Evolutionary conservation across 352 stramenopile genomes (phyloP), one percentile per base, ranked within the genome.

Genomic region (Phytophthora uliginosa): DNA sequence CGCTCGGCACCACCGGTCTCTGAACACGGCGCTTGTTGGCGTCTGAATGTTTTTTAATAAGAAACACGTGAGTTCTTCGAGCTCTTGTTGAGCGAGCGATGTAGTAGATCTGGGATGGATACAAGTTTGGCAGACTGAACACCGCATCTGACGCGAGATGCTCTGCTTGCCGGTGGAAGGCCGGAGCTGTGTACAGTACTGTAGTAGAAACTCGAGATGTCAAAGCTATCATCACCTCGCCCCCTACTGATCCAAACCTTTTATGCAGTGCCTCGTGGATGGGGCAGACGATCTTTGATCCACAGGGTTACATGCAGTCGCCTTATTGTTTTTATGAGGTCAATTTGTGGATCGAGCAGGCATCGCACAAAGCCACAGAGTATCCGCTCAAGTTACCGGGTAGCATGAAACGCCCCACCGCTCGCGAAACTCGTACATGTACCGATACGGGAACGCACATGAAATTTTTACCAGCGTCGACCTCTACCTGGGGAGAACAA

Each of bases 1-100:
- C 50, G 40, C 34, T 8, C 28, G 38, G 58, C 59, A 73, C 66
- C 58, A 68, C 66, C 52, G 26, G 66, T 73, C 59, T 73, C 52
- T 73, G 58, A 28, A 67, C 36, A 67, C 57, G 22, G 9, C 17
- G 10, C 7, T 54, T 34, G n/a, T 73, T 73, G 63, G 63, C 26
- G 38, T 58, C 42, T 40, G 42, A 9, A 4, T 51, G 42, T 51
- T 3, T 3, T 18, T 24, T 20, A 18, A 18, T n/a, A 22, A 24
- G 2, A n/a, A 51, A 3, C 9, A 24, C 6, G n/a, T 24, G 42
- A 4, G 13, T 51, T 13, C 4, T 51, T 51, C n/a, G n/a, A 51
- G 42, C 6, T 10, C 26, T 28, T 28, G 26, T 28, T 28, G 26
- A 28, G 26, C 26, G 26, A 28, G 26, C 26, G 26, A 28, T 28